A percentile compares a stretch with the other conserved stretches of the same genome.
phyloP scores from a whole-genome alignment of 2,329 filamentous ascomycete genomes.

The Blastomyces percursus region DNA sequence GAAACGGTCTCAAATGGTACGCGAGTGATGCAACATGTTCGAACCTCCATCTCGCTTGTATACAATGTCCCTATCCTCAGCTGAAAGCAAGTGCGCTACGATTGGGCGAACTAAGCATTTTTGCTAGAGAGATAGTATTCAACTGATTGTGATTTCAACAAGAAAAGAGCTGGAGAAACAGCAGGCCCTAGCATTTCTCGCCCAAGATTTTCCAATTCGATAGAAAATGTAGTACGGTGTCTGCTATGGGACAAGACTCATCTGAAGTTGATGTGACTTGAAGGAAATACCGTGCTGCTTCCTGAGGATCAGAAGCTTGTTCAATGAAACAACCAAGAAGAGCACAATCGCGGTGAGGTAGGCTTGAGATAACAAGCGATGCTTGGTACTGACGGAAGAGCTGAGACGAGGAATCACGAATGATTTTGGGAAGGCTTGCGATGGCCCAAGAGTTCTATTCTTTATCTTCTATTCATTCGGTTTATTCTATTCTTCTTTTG shows the following conservation, averaged over 20 bases:
- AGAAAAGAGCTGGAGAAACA: no score
- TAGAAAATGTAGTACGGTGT: slow-evolving; percentile 7
- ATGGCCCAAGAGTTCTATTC: background rate
- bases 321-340: slow-evolving; percentile 13
- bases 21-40: slow-evolving; percentile 12
- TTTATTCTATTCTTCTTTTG: no score
- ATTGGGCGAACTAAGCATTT: slow-evolving; percentile 12
- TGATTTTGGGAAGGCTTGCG: slow-evolving; percentile 10
- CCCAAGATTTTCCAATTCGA: slow-evolving; percentile 11
- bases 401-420: slow-evolving; percentile 14
- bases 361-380: slow-evolving; percentile 11
- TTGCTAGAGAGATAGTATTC: background rate
- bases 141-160: background rate
- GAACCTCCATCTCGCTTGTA: slow-evolving; percentile 14
- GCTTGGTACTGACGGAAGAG: slow-evolving; percentile 14
- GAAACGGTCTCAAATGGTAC: slow-evolving; percentile 1
- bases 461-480: no score
- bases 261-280: background rate
- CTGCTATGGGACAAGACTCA: background rate
- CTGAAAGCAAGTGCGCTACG: slow-evolving; percentile 3
- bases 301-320: slow-evolving; percentile 10
- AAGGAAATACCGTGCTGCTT: slow-evolving; percentile 13
- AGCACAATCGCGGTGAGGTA: slow-evolving; percentile 15
- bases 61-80: slow-evolving; percentile 9
- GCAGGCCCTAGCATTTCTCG: slow-evolving; percentile 10